These are phyloP conservation scores for Lecanicillium sp. DNA, from an alignment of 2,329 filamentous ascomycete species.

Conservation along the genomic window DNA sequence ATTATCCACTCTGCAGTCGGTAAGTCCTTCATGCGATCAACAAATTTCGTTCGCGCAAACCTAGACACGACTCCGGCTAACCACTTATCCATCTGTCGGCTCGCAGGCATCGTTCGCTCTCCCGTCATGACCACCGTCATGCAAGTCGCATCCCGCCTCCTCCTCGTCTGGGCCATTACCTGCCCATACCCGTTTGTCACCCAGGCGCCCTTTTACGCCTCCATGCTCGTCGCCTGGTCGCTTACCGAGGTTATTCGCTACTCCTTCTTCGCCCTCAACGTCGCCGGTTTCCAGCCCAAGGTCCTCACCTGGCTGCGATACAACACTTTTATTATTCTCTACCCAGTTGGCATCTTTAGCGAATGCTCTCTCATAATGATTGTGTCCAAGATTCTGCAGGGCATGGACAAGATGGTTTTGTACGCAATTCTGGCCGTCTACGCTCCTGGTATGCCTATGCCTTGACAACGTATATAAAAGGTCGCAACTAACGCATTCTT, in stretches of 20 bases:
- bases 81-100: neutral
- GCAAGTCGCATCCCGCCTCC: slow-evolving; percentile 80
- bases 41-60: too few species aligned
- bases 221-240: slow-evolving; percentile 82
- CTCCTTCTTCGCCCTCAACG: slow-evolving; percentile 74
- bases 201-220: slow-evolving; percentile 54
- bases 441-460: slow-evolving; percentile 56
- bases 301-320: slow-evolving; percentile 76
- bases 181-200: slow-evolving; percentile 63
- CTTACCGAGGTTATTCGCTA: slow-evolving; percentile 91
- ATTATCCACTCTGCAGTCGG: slow-evolving; percentile 72
- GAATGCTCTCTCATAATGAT: slow-evolving; percentile 76
- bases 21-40: too few species aligned
- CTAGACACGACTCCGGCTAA: neutral
- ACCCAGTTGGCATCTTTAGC: slow-evolving; percentile 83
- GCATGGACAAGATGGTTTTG: slow-evolving; percentile 48
- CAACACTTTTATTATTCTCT: slow-evolving; percentile 88
- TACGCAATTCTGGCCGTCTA: slow-evolving; percentile 64
- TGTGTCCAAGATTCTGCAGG: slow-evolving; percentile 50
- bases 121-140: slow-evolving; percentile 78
- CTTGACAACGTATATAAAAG: neutral
- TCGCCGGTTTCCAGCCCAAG: slow-evolving; percentile 52
- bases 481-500: neutral
- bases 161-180: slow-evolving; percentile 83
- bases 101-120: slow-evolving; percentile 70